Conservation (phyloP, 169 alveolate genomes). For the Neospora caninum region DNA sequence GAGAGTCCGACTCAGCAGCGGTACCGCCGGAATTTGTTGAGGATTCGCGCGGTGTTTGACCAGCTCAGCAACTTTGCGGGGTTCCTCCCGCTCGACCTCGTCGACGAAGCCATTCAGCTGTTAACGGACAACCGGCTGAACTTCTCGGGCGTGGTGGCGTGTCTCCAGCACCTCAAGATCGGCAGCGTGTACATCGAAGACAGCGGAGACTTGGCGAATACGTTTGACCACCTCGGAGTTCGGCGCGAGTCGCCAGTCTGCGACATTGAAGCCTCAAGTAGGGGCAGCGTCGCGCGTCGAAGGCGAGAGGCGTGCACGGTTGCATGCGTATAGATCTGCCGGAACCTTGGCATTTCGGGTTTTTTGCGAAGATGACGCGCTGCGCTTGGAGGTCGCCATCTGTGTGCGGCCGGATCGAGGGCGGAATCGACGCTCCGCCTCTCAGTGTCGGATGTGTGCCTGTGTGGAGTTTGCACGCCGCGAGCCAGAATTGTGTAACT, state of each 20-base stretch:
- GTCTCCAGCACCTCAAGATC: constrained; percentile 66
- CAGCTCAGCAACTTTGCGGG: constrained; percentile 73
- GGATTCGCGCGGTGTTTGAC: constrained; percentile 66
- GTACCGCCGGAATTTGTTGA: constrained; percentile 57
- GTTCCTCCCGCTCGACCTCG: constrained; percentile 73
- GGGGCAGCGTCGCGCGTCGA: background rate
- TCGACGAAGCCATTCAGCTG: constrained; percentile 74
- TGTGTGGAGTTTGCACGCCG: no score
- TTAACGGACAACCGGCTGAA: constrained; percentile 75
- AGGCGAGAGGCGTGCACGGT: background rate
- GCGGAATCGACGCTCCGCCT: no score
- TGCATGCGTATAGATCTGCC: no score
- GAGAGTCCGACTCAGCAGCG: constrained; percentile 24
- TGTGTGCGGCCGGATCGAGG: no score
- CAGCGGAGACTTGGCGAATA: constrained; percentile 31
- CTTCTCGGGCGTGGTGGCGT: constrained; percentile 73
- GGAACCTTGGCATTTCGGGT: no score
- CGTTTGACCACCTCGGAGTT: constrained; percentile 54
- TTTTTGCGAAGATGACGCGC: no score
- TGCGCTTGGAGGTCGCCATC: no score
- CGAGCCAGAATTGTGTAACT: no score
- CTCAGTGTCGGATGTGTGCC: no score
- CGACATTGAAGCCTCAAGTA: constrained; percentile 57
- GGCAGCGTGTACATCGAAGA: constrained; percentile 54
- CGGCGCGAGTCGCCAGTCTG: constrained; percentile 63